Conservation (phyloP, 2,329 filamentous ascomycete genomes). For the Fusarium sublunatum region DNA sequence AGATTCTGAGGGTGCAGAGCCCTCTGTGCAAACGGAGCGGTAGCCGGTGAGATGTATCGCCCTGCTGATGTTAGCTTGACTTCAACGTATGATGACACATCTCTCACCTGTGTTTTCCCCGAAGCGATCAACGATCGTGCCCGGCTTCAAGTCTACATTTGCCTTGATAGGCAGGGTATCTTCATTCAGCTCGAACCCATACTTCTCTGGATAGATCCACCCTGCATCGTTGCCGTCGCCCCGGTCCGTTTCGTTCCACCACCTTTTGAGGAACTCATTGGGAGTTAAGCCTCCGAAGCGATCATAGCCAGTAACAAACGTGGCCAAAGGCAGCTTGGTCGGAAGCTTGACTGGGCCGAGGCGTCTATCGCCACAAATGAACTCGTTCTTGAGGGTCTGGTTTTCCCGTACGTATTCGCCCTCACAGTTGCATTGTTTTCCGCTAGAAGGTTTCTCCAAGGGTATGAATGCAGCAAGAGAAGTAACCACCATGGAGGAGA, state of each 20-base stretch:
- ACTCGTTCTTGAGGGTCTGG: neutral
- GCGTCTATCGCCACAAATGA: slow-evolving; percentile 25
- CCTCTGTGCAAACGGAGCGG: slow-evolving; percentile 26
- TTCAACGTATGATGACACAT: rapidly evolving
- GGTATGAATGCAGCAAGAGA: slow-evolving; percentile 10
- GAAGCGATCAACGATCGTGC: slow-evolving; percentile 1
- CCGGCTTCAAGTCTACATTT: neutral
- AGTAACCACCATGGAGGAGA: slow-evolving; percentile 6
- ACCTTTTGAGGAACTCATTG: slow-evolving; percentile 19
- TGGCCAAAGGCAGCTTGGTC: slow-evolving; percentile 19
- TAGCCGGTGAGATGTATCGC: slow-evolving; percentile 28
- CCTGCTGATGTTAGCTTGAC: neutral
- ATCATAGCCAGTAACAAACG: slow-evolving; percentile 23
- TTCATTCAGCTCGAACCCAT: slow-evolving; percentile 21
- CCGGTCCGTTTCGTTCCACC: slow-evolving; percentile 14
- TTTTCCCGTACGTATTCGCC: slow-evolving; percentile 3
- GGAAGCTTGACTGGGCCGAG: slow-evolving; percentile 21
- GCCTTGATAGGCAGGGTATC: neutral
- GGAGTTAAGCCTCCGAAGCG: slow-evolving; percentile 28
- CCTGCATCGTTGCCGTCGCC: neutral
- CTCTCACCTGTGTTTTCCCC: slow-evolving; percentile 6
- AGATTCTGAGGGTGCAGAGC: slow-evolving; percentile 31
- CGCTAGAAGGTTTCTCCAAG: neutral
- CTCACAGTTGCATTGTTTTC: slow-evolving; percentile 15
- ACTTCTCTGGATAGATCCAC: slow-evolving; percentile 20